Conservation (phyloP, 352 stramenopile genomes). For the Phytophthora pisi region DNA sequence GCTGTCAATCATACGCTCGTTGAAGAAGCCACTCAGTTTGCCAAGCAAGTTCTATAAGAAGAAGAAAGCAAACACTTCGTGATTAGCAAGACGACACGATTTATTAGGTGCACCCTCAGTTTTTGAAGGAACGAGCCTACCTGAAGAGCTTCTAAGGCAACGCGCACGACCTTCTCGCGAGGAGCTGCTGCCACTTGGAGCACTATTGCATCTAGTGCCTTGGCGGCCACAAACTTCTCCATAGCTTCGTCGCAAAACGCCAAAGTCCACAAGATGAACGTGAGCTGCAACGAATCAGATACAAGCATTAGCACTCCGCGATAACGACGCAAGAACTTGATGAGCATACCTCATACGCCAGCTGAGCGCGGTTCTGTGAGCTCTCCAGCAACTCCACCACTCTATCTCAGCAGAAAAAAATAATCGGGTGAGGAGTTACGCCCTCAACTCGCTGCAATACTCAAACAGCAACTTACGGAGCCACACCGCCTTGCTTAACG, state of each 20-base stretch:
- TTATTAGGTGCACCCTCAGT: not conserved
- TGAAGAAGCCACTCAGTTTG: constrained; percentile 84
- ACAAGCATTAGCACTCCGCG: not conserved
- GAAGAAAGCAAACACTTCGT: not conserved
- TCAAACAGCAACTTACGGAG: constrained; percentile 65
- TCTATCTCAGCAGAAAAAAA: constrained; percentile 23
- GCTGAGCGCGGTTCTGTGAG: constrained; percentile 90
- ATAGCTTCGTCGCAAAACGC: constrained; percentile 90
- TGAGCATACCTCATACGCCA: constrained; percentile 91
- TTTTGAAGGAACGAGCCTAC: constrained; percentile 26
- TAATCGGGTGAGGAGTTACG: constrained; percentile 2
- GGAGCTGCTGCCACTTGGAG: constrained; percentile 92
- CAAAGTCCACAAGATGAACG: constrained; percentile 97
- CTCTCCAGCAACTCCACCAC: constrained; percentile 79
- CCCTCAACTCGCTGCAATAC: constrained; percentile 1
- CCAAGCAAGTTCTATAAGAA: constrained; percentile 70
- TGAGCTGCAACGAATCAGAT: constrained; percentile 64
- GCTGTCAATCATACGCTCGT: constrained; percentile 96
- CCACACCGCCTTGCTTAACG: constrained; percentile 89
- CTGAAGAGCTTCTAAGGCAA: constrained; percentile 93
- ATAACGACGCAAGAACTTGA: not conserved
- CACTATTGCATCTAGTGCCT: constrained; percentile 74
- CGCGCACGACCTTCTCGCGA: constrained; percentile 96
- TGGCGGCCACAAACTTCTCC: constrained; percentile 75
- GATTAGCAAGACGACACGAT: not conserved